These are phyloP conservation scores for Hymenoscyphus albidus DNA, from an alignment of 2,329 filamentous ascomycete species.

Conservation along the genomic window DNA sequence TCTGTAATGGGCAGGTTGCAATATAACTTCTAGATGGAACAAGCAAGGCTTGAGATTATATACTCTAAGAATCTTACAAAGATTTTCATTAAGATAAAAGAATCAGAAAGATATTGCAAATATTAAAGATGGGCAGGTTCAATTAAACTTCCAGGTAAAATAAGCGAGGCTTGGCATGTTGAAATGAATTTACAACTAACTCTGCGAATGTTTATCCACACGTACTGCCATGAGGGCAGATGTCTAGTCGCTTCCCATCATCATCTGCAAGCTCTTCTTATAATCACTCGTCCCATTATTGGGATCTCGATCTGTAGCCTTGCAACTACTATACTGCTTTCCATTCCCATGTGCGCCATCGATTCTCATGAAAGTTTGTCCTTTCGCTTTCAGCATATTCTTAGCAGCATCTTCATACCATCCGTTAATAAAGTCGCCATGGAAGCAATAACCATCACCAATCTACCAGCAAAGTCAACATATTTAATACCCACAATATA, in stretches of 20 bases:
- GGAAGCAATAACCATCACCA: constrained; percentile 37
- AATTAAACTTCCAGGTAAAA: no score
- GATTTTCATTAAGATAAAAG: no score
- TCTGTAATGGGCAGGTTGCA: no score
- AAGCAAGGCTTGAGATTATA: no score
- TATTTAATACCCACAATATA: not conserved
- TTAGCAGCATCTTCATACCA: constrained; percentile 41
- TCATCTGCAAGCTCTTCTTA: constrained; percentile 11
- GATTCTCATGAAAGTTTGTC: constrained; percentile 37
- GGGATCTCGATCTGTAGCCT: constrained; percentile 41
- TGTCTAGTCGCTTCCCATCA: not conserved
- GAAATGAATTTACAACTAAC: not conserved
- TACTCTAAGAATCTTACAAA: no score
- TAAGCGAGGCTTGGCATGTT: not conserved
- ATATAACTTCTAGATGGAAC: no score
- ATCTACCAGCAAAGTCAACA: constrained; percentile 29
- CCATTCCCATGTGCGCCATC: constrained; percentile 13
- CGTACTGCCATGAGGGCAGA: no score
- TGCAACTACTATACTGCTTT: constrained; percentile 29
- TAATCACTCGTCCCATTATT: constrained; percentile 41
- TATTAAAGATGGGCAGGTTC: no score
- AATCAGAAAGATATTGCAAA: no score
- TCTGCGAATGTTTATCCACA: no score
- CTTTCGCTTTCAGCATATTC: constrained; percentile 38
- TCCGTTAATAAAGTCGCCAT: constrained; percentile 47